Base-by-base conservation (phyloP, 768 basidiomycete species). In the Trametes sanguinea region DNA sequence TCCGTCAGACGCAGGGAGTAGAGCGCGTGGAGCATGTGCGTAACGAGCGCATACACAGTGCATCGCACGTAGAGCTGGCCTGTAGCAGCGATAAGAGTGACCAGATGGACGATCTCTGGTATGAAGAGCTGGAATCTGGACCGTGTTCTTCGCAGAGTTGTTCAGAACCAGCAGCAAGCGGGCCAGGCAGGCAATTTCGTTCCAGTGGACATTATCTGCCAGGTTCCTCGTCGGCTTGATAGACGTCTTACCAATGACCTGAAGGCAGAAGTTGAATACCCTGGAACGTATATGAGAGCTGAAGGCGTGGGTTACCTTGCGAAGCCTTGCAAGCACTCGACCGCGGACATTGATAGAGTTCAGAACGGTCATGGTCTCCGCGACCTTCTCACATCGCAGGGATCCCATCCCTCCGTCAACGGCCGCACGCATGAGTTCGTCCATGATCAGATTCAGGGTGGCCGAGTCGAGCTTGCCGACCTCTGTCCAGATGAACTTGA, bases 351-450 rank as follows among this genome's bases (percentile, higher is more conserved):
- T 83, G 65, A 92, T 87, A 3, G 90, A 90, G 0, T 90, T 85
- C 51, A 94, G 74, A 1, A 87, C 83, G 2, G 88, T 83, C 54
- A 95, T 80, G 9, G 89, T 86, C 42, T 91, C 83, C 5, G 87
- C 84, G 42, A 94, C 84, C 2, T 82, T 83, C 75, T 94, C 93
- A 63, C 89, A 92, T 63, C 89, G 81, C 29, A 80, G 76, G 6
- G 89, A 88, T 16, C 88, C 91, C 39, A 91, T 80, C 0, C 91
- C 92, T 39, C 89, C 88, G 71, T 94, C 94, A n/a, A 87, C 82
- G 2, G 92, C 94, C 5, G 88, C 84, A 17, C 91, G 83, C 55
- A 94, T 81, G 51, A 95, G 72, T 73, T 95, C 94, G 46, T 92
- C 89, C 32, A 95, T 70, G 39, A 92, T 84, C 29, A 89, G 78